Conservation (phyloP, 2,329 filamentous ascomycete species). For the Scedosporium aurantiacum region DNA sequence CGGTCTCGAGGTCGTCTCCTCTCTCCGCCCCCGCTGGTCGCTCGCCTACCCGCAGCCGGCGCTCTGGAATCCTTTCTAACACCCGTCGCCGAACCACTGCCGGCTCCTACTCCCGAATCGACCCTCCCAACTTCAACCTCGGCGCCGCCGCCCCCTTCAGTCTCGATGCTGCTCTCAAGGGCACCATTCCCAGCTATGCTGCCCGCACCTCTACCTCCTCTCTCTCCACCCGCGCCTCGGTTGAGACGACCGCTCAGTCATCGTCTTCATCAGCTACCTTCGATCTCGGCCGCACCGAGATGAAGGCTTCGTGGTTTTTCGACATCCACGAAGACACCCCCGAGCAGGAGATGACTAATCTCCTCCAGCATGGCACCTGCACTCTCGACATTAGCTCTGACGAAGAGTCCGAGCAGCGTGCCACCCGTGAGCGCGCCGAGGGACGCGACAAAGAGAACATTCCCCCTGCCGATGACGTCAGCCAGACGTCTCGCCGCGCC, state of each 20-base stretch:
- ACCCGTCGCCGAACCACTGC: constrained; percentile 46
- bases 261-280: constrained; percentile 10
- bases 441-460: constrained; percentile 86
- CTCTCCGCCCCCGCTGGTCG: constrained; percentile 65
- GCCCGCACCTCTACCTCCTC: constrained; percentile 25
- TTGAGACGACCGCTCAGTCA: constrained; percentile 13
- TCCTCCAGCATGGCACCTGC: constrained; percentile 83
- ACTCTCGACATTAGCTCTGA: constrained; percentile 84
- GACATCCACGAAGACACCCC: constrained; percentile 88
- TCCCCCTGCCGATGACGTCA: constrained; percentile 58
- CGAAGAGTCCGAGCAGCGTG: constrained; percentile 56
- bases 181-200: constrained; percentile 56
- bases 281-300: constrained; percentile 30
- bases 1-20: constrained; percentile 37
- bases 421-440: constrained; percentile 40
- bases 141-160: constrained; percentile 59
- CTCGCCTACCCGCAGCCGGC: constrained; percentile 63
- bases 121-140: constrained; percentile 52
- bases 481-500: constrained; percentile 38
- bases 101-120: constrained; percentile 56
- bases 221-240: constrained; percentile 19
- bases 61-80: constrained; percentile 55
- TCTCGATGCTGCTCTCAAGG: constrained; percentile 71
- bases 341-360: constrained; percentile 82
- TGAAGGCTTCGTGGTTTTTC: constrained; percentile 71